Percentiles rank a stretch among this genome's conserved stretches.
Evolutionary conservation across 2,329 filamentous ascomycete species (phyloP).

Genomic region (Fusarium chaquense): DNA sequence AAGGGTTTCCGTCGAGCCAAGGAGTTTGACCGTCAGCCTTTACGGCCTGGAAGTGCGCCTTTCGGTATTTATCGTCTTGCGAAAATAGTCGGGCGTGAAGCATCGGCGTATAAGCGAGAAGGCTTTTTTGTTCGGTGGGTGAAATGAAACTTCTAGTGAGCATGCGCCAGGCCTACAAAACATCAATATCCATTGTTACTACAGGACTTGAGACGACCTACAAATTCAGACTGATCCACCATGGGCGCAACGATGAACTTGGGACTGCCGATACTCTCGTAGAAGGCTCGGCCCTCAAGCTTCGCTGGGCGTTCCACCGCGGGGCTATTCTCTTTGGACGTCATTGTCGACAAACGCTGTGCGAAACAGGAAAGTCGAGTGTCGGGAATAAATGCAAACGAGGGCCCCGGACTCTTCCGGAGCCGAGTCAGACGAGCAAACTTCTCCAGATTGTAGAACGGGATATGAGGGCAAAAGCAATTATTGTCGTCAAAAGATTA

Average conservation of each 20-base stretch:
- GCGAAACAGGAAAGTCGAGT: conserved; percentile 4
- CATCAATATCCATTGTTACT: conserved; percentile 13
- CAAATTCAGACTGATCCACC: conserved; percentile 99
- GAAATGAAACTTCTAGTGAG: conserved; percentile 93
- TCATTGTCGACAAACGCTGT: conserved; percentile 51
- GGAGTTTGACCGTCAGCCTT: conserved; percentile 52
- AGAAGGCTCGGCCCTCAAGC: conserved; percentile 88
- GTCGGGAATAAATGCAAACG: conserved; percentile 6
- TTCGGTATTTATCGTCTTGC: conserved; percentile 80
- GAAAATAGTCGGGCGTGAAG: conserved; percentile 90
- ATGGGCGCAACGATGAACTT: conserved; percentile 94
- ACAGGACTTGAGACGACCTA: conserved; percentile 61
- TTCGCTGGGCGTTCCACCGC: conserved; percentile 60
- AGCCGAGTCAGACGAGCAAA: conserved; percentile 36
- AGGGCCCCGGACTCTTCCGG: conserved; percentile 43
- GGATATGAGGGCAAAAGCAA: conserved; percentile 4
- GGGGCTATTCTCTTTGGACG: conserved; percentile 37
- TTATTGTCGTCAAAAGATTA: conserved; percentile 1
- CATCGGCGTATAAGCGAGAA: conserved; percentile 96
- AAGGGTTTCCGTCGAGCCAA: conserved; percentile 88
- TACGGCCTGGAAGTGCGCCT: conserved; percentile 82
- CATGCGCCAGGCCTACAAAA: conserved; percentile 88
- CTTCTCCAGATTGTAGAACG: conserved; percentile 41
- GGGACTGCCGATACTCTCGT: conserved; percentile 92
- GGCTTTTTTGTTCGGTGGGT: conserved; percentile 68